Percentiles rank a stretch among this genome's conserved stretches.
Evolutionary conservation across 371 early-diverging fungal species (phyloP).

Genomic region (Saksenaea oblongispora): DNA sequence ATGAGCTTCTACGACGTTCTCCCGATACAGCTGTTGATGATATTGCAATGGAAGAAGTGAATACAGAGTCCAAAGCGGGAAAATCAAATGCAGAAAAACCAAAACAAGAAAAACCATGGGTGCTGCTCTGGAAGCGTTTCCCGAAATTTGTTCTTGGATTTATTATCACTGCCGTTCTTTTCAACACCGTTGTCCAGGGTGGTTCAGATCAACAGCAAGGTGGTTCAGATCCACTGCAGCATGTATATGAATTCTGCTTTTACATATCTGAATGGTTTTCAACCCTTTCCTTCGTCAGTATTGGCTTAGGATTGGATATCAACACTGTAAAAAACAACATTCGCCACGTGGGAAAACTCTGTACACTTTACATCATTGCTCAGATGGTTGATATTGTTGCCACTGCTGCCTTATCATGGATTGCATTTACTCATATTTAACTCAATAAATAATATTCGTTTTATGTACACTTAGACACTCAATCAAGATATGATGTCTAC

Average conservation of each 20-base stretch:
- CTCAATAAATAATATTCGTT: background rate
- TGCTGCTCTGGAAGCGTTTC: conserved; percentile 59
- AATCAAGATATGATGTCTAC: too few species aligned
- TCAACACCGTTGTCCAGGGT: conserved; percentile 53
- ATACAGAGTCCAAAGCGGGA: conserved; percentile 1
- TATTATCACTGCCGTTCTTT: conserved; percentile 57
- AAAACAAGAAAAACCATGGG: conserved; percentile 17
- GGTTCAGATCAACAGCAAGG: conserved; percentile 27
- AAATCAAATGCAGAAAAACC: conserved; percentile 16
- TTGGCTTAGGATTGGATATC: conserved; percentile 58
- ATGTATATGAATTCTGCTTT: conserved; percentile 56
- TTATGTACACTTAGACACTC: too few species aligned
- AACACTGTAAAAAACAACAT: conserved; percentile 56
- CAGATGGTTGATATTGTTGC: conserved; percentile 61
- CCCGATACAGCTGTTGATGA: conserved; percentile 5
- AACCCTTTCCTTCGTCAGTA: conserved; percentile 64
- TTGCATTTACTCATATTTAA: conserved; percentile 50
- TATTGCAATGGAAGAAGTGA: conserved; percentile 3
- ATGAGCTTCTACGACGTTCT: conserved; percentile 13
- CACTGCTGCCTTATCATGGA: conserved; percentile 54
- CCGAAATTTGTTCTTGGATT: conserved; percentile 69
- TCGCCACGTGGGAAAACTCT: conserved; percentile 49
- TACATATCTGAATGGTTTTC: conserved; percentile 67
- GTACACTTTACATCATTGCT: conserved; percentile 55
- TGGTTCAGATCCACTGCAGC: conserved; percentile 27